Conservation (phyloP, 2,329 filamentous ascomycete genomes). For the Fusarium concolor region DNA sequence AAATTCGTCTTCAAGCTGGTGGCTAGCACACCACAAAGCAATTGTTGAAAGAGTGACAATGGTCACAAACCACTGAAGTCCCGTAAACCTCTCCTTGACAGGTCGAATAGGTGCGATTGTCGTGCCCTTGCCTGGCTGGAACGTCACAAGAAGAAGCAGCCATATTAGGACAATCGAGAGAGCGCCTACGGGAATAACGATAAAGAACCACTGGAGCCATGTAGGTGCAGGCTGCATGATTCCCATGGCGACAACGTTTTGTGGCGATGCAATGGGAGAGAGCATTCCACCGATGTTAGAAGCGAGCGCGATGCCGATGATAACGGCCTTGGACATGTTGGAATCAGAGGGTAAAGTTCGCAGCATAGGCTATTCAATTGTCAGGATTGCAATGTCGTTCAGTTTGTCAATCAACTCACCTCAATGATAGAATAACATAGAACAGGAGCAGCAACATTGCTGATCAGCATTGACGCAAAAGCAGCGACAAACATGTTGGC, state of each 20-base stretch:
- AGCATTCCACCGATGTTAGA: conserved; percentile 97
- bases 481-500: conserved; percentile 99
- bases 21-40: conserved; percentile 88
- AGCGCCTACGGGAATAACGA: conserved; percentile 91
- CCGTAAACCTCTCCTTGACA: conserved; percentile 87
- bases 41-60: conserved; percentile 87
- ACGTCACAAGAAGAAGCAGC: conserved; percentile 84
- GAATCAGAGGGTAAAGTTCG: conserved; percentile 92
- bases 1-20: conserved; percentile 87
- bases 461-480: conserved; percentile 99
- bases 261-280: conserved; percentile 95
- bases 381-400: conserved; percentile 18
- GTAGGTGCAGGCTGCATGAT: conserved; percentile 94
- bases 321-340: conserved; percentile 92
- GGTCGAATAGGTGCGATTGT: conserved; percentile 92
- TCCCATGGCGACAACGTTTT: conserved; percentile 95
- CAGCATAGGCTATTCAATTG: conserved; percentile 77
- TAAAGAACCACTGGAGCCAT: conserved; percentile 98
- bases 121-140: conserved; percentile 85
- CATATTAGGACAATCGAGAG: conserved; percentile 91
- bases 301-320: conserved; percentile 93
- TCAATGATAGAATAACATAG: conserved; percentile 98
- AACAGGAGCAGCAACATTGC: conserved; percentile 96
- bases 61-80: conserved; percentile 92
- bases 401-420: conserved; percentile 59